Percentiles rank a stretch among this genome's conserved stretches.
phyloP scores from a whole-genome alignment of 2,329 filamentous ascomycete species.

The Bipolaris bicolor region DNA sequence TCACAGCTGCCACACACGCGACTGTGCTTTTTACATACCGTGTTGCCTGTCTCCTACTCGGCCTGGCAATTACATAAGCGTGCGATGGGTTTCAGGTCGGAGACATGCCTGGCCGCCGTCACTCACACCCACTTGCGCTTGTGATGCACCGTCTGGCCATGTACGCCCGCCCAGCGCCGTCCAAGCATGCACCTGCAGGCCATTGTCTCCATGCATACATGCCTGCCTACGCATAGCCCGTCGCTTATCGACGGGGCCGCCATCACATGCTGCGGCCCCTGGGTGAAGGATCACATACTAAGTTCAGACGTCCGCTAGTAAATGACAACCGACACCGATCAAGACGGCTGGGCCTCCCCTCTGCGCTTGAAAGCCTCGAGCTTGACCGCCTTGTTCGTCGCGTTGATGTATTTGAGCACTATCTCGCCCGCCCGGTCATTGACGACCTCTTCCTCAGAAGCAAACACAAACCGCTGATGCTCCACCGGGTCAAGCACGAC shows the following conservation, averaged over 20 bases:
- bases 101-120: background rate
- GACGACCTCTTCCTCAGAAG: conserved; percentile 49
- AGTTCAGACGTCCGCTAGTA: background rate
- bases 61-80: conserved; percentile 4
- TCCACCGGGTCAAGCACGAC: conserved; percentile 49
- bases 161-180: background rate
- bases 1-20: conserved; percentile 8
- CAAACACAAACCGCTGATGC: conserved; percentile 51
- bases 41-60: background rate
- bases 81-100: background rate
- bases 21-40: conserved; percentile 9
- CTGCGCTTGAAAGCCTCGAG: conserved; percentile 43
- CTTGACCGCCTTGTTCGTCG: conserved; percentile 41
- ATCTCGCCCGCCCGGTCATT: conserved; percentile 36
- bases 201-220: background rate
- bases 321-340: conserved; percentile 3
- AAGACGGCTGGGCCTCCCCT: conserved; percentile 14
- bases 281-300: background rate
- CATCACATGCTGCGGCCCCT: background rate
- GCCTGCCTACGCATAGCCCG: background rate
- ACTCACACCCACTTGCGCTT: background rate
- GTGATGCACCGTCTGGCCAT: background rate
- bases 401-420: conserved; percentile 39
- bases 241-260: background rate
- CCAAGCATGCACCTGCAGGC: background rate